Conservation (phyloP, 768 basidiomycete genomes). For the Kwoniella mangroviensis region DNA sequence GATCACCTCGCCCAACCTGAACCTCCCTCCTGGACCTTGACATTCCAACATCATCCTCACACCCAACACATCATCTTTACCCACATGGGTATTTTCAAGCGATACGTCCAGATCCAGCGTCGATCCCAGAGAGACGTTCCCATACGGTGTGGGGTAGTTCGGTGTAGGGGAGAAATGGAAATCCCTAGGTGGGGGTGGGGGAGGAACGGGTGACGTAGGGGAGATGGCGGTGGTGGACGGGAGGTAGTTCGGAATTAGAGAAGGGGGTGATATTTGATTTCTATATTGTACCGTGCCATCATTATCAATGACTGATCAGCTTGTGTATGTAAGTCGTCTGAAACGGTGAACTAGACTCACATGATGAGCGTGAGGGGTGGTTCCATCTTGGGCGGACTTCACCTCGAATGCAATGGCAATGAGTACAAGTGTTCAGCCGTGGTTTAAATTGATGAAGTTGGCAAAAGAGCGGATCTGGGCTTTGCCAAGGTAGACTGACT, state of each 20-base stretch:
- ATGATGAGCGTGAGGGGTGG: conserved; percentile 20
- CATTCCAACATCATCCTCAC: conserved; percentile 78
- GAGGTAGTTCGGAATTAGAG: conserved; percentile 21
- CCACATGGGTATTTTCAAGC: conserved; percentile 71
- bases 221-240: conserved; percentile 9
- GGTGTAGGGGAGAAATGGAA: conserved; percentile 78
- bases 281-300: conserved; percentile 5
- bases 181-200: conserved; percentile 70
- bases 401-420: not conserved
- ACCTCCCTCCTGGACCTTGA: conserved; percentile 70
- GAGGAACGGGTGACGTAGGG: not conserved
- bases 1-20: conserved; percentile 50
- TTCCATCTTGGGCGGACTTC: conserved; percentile 8
- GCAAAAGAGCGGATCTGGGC: not conserved
- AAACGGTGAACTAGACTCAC: not conserved
- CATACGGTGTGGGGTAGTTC: conserved; percentile 80
- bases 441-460: not conserved
- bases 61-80: conserved; percentile 62
- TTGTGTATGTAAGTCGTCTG: not conserved
- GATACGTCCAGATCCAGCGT: conserved; percentile 82
- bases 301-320: not conserved
- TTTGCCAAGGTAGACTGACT: not conserved
- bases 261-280: conserved; percentile 27
- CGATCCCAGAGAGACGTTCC: conserved; percentile 85
- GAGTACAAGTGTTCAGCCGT: not conserved